Base-by-base conservation (phyloP, 257 asterid genomes). In the Solanum acaule region DNA sequence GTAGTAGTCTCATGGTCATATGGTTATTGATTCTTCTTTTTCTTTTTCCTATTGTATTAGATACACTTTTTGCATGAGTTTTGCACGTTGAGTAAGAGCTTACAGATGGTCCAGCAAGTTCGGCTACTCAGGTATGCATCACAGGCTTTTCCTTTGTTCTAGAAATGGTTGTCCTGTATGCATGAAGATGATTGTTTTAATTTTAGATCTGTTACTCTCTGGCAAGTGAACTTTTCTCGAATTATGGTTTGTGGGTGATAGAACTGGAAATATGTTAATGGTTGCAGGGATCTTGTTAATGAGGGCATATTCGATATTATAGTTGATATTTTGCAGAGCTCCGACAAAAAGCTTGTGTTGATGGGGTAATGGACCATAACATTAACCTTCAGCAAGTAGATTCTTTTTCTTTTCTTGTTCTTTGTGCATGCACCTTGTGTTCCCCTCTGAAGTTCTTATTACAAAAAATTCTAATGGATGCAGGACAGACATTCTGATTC, bases 401-500 rank as follows among this genome's bases (percentile, higher is more conserved):
- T 52, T 35, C 33, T 72, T 27, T 63, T 27, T 67, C 14, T 86
- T 86, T 86, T 4, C 11, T 44, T 31, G 27, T 75, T 22, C 82
- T 75, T 22, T 75, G 27, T 31, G 34, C 23, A 22, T 16, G 65
- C 11, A 27, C 12, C 40, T 34, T 86, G 27, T 82, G 56, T 71
- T 52, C 88, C 67, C 85, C 44, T 40, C 90, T 89, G 86, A 86
- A 83, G 65, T 77, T 75, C 42, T 87, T 70, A 35, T 89, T 88
- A 40, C 89, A 68, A 85, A 87, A 90, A 90, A 65, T 86, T 86
- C 75, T 94, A 88, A 91, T 88, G 93, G 92, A 84, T 95, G 95
- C 97, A 96, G 99, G 96, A 94, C 98, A 95, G 98, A 95, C 92
- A 95, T 96, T 92, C 94, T 96, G 88, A 91, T 95, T 92, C 95